Evolutionary conservation across 768 basidiomycete genomes (phyloP).

Genomic region (Leccinum imitatum): DNA sequence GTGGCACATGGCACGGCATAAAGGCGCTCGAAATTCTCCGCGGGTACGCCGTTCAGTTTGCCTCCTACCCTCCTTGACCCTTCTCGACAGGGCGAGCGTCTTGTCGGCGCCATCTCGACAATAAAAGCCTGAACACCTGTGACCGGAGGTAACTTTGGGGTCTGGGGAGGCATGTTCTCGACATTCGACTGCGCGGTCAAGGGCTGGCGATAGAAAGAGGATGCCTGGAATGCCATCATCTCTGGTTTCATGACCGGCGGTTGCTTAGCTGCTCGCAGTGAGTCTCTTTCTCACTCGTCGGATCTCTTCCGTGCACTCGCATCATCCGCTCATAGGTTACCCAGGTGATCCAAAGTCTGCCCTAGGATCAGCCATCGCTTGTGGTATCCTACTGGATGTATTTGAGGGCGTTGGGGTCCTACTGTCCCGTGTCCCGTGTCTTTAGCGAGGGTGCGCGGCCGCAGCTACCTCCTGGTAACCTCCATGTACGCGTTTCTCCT

Average conservation of each 20-base stretch:
- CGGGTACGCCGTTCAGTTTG: slow-evolving; percentile 52
- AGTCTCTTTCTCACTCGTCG: slow-evolving; percentile 35
- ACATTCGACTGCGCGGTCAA: slow-evolving; percentile 98
- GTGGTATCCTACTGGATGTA: slow-evolving; percentile 93
- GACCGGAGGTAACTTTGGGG: slow-evolving; percentile 66
- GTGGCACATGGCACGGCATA: slow-evolving; percentile 81
- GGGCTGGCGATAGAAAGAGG: slow-evolving; percentile 94
- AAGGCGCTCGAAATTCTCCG: slow-evolving; percentile 96
- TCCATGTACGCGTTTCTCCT: slow-evolving; percentile 53
- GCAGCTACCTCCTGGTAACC: no score
- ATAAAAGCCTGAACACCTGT: no score
- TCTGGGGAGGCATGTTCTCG: slow-evolving; percentile 98
- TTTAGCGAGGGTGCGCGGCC: slow-evolving; percentile 82
- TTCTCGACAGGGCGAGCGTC: slow-evolving; percentile 77
- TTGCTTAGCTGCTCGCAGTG: slow-evolving; percentile 89
- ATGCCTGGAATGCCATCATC: slow-evolving; percentile 98
- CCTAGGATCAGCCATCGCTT: slow-evolving; percentile 89
- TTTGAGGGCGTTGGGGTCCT: slow-evolving; percentile 96
- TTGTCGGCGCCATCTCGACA: slow-evolving; percentile 87
- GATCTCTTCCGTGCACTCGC: background rate
- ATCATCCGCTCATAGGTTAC: slow-evolving; percentile 9
- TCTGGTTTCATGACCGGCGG: slow-evolving; percentile 99
- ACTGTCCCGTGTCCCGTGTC: slow-evolving; percentile 79
- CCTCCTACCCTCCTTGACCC: background rate
- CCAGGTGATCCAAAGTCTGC: slow-evolving; percentile 91